phyloP scores from a whole-genome alignment of 1,284 basidiomycete genomes.

The Trametes pubescens region DNA sequence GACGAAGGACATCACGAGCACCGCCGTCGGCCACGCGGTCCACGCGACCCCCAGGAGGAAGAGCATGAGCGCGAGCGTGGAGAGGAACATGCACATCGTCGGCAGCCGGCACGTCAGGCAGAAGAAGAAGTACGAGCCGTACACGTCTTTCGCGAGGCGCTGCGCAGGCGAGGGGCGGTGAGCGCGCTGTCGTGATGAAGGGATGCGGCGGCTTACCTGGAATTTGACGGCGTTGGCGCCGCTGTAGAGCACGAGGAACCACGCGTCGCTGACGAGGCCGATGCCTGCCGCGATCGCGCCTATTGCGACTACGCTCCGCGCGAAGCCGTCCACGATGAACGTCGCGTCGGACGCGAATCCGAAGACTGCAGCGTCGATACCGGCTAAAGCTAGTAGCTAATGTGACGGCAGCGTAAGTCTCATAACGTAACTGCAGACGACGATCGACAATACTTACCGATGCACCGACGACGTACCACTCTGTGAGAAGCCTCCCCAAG shows the following conservation, averaged over 20 bases:
- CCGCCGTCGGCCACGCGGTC: conserved; percentile 65
- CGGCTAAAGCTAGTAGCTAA: conserved; percentile 28
- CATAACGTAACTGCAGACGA: background rate
- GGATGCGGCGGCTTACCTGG: conserved; percentile 48
- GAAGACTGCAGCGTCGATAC: conserved; percentile 55
- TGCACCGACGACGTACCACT: conserved; percentile 48
- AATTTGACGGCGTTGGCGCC: conserved; percentile 56
- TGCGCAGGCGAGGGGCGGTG: conserved; percentile 35
- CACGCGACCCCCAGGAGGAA: conserved; percentile 70
- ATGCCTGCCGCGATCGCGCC: conserved; percentile 66
- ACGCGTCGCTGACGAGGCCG: conserved; percentile 65
- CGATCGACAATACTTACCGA: conserved; percentile 34
- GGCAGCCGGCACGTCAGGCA: conserved; percentile 69
- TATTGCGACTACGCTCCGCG: conserved; percentile 58
- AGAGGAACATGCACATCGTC: conserved; percentile 61
- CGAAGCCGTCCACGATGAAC: conserved; percentile 55
- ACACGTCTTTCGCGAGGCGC: conserved; percentile 63
- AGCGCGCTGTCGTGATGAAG: background rate
- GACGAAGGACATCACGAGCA: conserved; percentile 61
- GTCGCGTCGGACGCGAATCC: conserved; percentile 61
- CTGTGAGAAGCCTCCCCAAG: conserved; percentile 41
- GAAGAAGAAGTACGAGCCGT: conserved; percentile 70
- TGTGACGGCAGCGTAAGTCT: background rate
- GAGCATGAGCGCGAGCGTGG: conserved; percentile 59
- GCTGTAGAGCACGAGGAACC: conserved; percentile 69